Evolutionary conservation across 495 filamentous ascomycete species (phyloP).

Genomic region (Xylaria venustula): DNA sequence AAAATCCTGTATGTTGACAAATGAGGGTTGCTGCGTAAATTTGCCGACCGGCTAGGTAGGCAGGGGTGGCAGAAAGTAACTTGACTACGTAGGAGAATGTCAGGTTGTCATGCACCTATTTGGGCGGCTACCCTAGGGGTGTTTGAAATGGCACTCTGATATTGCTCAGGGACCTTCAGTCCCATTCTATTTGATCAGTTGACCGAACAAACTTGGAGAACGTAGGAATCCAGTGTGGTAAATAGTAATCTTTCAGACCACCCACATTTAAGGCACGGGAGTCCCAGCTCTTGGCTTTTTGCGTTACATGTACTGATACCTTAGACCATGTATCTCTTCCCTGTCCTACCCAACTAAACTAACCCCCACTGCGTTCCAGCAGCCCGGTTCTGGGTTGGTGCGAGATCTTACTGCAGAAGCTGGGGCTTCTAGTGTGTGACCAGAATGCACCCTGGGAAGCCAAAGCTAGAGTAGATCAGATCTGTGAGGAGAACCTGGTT

Average conservation of each 20-base stretch:
- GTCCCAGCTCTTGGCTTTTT: not conserved
- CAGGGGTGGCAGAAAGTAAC: not conserved
- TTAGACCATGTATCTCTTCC: too few species aligned
- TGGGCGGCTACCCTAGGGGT: not conserved
- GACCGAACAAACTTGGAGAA: too few species aligned
- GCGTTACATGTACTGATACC: not conserved
- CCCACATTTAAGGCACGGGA: not conserved
- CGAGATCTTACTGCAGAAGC: not conserved
- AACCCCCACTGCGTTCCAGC: not conserved
- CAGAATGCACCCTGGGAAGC: not conserved
- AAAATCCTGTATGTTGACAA: not conserved
- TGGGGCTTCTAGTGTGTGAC: not conserved
- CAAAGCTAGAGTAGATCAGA: constrained; percentile 5
- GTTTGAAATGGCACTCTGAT: not conserved
- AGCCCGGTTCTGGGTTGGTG: not conserved
- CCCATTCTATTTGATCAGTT: not conserved
- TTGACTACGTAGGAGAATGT: not conserved
- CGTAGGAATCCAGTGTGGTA: too few species aligned
- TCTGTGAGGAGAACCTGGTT: constrained; percentile 17
- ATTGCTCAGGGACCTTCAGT: not conserved
- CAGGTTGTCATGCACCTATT: not conserved
- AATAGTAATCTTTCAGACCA: too few species aligned
- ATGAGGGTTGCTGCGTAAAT: not conserved
- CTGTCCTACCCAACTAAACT: not conserved
- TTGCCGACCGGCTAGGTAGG: not conserved